These are phyloP conservation scores for Fusarium sp. DNA, from an alignment of 2,329 filamentous ascomycete species.

Conservation along the genomic window DNA sequence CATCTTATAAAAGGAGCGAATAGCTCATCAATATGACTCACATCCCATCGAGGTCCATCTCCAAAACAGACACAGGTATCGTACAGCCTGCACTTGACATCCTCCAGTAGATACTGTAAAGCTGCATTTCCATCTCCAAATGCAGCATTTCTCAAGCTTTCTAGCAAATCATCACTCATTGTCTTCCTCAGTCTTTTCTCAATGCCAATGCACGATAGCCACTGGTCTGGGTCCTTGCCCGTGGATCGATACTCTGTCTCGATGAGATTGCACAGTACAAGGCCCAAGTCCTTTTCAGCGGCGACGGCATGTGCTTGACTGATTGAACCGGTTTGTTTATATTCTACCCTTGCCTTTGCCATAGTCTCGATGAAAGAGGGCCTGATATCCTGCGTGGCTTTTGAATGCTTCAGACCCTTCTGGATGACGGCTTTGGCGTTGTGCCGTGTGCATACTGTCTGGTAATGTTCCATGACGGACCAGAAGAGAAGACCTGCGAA, in stretches of 20 bases:
- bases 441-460: not conserved
- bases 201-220: constrained; percentile 2
- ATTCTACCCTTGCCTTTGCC: constrained; percentile 4
- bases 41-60: constrained; percentile 3
- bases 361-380: not conserved
- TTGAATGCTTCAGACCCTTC: not conserved
- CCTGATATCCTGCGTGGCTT: not conserved
- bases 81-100: not conserved
- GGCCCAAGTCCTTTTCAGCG: not conserved
- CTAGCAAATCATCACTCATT: fast-evolving
- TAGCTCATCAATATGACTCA: not conserved
- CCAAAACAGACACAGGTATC: constrained; percentile 7
- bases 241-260: not conserved
- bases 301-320: not conserved
- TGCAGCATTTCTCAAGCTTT: fast-evolving
- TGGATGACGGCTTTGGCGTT: not conserved
- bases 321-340: not conserved
- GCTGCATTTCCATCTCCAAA: fast-evolving
- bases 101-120: not conserved
- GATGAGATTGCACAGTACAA: not conserved
- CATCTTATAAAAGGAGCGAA: not conserved
- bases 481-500: not conserved
- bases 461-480: constrained; percentile 9
- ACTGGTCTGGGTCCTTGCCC: constrained; percentile 3
- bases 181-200: not conserved